These are phyloP conservation scores for Coemansia sp. DNA, from an alignment of 192 early-diverging fungal genomes.

Conservation along the genomic window DNA sequence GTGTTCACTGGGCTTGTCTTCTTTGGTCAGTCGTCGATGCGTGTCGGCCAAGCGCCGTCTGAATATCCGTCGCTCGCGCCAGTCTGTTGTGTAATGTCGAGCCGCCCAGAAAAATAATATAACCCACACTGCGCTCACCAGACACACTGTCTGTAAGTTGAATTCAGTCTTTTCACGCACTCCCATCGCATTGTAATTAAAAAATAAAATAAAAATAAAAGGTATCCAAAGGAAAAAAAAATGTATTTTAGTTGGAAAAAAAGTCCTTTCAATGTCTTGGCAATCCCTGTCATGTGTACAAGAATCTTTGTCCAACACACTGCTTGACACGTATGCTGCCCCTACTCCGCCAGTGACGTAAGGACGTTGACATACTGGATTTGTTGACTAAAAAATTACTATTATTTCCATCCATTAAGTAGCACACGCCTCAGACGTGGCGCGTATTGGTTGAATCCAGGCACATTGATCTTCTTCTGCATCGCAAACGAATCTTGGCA, in stretches of 20 bases:
- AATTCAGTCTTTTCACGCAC: constrained; percentile 44
- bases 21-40: constrained; percentile 16
- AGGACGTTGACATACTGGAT: too few relatives aligned
- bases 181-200: constrained; percentile 28
- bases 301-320: too few relatives aligned
- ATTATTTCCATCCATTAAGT: too few relatives aligned
- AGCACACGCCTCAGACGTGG: too few relatives aligned
- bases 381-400: too few relatives aligned
- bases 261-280: neutral
- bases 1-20: neutral
- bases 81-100: constrained; percentile 43
- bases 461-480: too few relatives aligned
- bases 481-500: too few relatives aligned
- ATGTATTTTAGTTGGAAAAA: neutral
- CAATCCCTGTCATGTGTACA: neutral
- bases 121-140: constrained; percentile 18
- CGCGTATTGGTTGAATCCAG: too few relatives aligned
- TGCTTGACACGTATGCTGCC: too few relatives aligned
- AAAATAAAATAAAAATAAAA: neutral
- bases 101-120: constrained; percentile 26
- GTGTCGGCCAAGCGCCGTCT: constrained; percentile 32
- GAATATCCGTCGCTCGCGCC: constrained; percentile 45
- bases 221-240: neutral
- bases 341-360: too few relatives aligned
- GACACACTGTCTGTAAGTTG: constrained; percentile 31